Evolutionary conservation across 169 alveolate genomes (phyloP).

Genomic region (Toxoplasma gondii): DNA sequence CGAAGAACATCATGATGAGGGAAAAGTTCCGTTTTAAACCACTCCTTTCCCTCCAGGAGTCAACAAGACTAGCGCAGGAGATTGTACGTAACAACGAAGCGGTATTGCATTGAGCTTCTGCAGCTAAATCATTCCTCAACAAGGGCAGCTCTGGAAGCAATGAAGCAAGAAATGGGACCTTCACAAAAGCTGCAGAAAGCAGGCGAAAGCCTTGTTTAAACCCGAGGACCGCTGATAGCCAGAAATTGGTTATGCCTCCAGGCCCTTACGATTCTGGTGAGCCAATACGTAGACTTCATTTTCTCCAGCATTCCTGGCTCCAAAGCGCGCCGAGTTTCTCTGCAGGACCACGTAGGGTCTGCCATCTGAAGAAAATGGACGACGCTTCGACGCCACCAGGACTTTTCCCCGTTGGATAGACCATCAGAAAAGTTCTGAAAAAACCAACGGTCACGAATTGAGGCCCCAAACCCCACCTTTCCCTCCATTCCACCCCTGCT

Average conservation of each 20-base stretch:
- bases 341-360: constrained; percentile 17
- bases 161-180: background rate
- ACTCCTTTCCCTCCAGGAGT: too few relatives aligned
- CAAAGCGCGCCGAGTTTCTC: background rate
- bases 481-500: background rate
- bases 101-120: background rate
- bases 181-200: background rate
- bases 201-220: too few relatives aligned
- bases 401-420: background rate
- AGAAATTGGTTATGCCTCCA: too few relatives aligned
- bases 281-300: constrained; percentile 42
- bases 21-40: background rate
- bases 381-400: background rate
- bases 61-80: background rate
- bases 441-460: background rate
- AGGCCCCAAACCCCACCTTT: background rate
- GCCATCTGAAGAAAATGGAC: background rate
- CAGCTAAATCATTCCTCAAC: background rate
- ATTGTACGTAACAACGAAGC: background rate
- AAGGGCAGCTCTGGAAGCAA: background rate
- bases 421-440: background rate
- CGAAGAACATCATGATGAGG: background rate
- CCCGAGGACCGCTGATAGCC: too few relatives aligned
- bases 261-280: background rate
- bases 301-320: background rate